Conservation (phyloP, 352 stramenopile species). For the Pythium chondricola region DNA sequence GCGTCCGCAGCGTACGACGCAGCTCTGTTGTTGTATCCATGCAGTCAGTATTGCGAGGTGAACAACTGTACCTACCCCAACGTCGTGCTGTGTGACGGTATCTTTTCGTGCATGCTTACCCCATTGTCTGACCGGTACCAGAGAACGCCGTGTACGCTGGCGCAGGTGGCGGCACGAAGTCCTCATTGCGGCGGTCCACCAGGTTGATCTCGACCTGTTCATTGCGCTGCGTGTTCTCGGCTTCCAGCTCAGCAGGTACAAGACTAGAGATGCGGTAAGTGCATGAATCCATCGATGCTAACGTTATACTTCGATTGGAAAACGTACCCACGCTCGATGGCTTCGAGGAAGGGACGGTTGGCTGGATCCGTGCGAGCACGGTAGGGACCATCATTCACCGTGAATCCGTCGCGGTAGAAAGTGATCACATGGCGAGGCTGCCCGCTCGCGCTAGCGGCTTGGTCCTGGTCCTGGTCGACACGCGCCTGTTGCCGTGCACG, state of each 20-base stretch:
- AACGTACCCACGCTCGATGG: slow-evolving; percentile 61
- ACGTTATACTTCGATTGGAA: not conserved
- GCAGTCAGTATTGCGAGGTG: no score
- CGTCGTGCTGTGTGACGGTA: no score
- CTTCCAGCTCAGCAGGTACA: slow-evolving; percentile 72
- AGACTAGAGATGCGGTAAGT: slow-evolving; percentile 22
- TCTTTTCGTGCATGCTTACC: no score
- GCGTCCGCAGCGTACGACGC: slow-evolving; percentile 35
- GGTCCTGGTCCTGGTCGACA: slow-evolving; percentile 17
- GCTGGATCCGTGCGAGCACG: slow-evolving; percentile 52
- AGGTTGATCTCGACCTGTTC: slow-evolving; percentile 78
- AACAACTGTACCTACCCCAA: no score
- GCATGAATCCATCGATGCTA: not conserved
- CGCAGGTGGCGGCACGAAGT: slow-evolving; percentile 59
- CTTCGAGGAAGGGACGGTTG: slow-evolving; percentile 76
- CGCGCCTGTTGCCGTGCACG: slow-evolving; percentile 66
- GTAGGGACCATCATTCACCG: slow-evolving; percentile 75
- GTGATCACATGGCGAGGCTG: slow-evolving; percentile 65
- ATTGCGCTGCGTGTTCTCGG: slow-evolving; percentile 48
- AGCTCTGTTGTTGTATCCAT: slow-evolving; percentile 29
- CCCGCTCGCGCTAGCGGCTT: slow-evolving; percentile 10
- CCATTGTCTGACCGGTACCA: slow-evolving; percentile 62
- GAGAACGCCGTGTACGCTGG: slow-evolving; percentile 86
- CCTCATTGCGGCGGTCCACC: slow-evolving; percentile 81
- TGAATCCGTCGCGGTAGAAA: slow-evolving; percentile 85